These are phyloP conservation scores for Cyclaneusma minus DNA, from an alignment of 2,329 filamentous ascomycete species.

Conservation along the genomic window DNA sequence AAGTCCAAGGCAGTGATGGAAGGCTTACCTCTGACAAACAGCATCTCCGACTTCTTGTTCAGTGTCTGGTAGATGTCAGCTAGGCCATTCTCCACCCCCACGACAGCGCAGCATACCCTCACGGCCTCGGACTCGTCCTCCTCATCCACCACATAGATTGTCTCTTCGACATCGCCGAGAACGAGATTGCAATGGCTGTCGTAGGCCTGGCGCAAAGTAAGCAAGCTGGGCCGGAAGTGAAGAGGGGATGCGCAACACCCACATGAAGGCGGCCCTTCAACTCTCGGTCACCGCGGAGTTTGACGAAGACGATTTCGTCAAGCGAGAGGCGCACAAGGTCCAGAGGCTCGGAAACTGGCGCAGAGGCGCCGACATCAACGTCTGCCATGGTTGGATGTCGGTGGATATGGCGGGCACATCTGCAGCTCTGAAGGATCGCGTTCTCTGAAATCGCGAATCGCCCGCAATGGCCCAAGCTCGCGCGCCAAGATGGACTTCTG, in stretches of 20 bases:
- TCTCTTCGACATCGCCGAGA: constrained; percentile 92
- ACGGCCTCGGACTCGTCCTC: constrained; percentile 67
- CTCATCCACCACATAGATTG: constrained; percentile 84
- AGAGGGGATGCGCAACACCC: constrained; percentile 25
- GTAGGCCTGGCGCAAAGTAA: constrained; percentile 54
- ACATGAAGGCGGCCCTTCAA: constrained; percentile 92
- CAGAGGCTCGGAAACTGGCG: constrained; percentile 75
- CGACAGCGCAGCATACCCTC: constrained; percentile 37
- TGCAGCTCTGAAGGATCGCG: too few relatives aligned
- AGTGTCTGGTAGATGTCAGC: constrained; percentile 46
- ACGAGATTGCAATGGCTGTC: constrained; percentile 98
- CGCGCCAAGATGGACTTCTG: too few relatives aligned
- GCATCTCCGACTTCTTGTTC: constrained; percentile 96
- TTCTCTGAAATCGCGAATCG: too few relatives aligned
- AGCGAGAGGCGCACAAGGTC: constrained; percentile 89
- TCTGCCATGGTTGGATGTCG: constrained; percentile 76
- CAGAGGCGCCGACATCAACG: constrained; percentile 51
- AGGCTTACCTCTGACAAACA: constrained; percentile 83
- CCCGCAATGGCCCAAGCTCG: too few relatives aligned
- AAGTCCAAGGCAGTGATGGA: constrained; percentile 3
- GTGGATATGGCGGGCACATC: too few relatives aligned
- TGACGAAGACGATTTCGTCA: constrained; percentile 94
- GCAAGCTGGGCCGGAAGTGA: constrained; percentile 2
- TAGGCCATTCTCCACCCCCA: constrained; percentile 1
- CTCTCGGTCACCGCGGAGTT: constrained; percentile 88